A percentile compares a stretch with the other conserved stretches of the same genome.
Evolutionary conservation across 352 stramenopile genomes (phyloP).

Genomic region (Phytophthora fragariae): DNA sequence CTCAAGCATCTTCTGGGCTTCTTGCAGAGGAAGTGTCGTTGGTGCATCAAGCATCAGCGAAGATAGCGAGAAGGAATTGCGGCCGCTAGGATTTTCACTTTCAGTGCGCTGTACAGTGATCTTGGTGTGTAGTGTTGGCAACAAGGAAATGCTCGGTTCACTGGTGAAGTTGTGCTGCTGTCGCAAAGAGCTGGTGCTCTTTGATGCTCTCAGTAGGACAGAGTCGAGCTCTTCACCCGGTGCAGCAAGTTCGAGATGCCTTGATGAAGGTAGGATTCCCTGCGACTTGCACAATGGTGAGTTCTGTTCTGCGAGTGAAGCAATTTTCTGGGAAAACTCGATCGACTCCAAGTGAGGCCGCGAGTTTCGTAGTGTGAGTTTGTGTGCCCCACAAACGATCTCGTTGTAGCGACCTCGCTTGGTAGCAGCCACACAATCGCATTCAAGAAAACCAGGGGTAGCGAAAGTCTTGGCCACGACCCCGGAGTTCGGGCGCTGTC

Average conservation of each 20-base stretch:
- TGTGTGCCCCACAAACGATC: slow-evolving; percentile 59
- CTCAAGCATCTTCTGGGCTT: slow-evolving; percentile 56
- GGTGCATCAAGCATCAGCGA: slow-evolving; percentile 38
- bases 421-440: slow-evolving; percentile 50
- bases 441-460: slow-evolving; percentile 44
- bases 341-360: slow-evolving; percentile 50
- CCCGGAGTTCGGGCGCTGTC: neutral
- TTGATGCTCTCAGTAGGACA: slow-evolving; percentile 41
- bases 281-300: slow-evolving; percentile 24
- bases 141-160: slow-evolving; percentile 30
- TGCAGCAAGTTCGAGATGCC: neutral
- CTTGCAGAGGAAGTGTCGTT: slow-evolving; percentile 30
- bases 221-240: slow-evolving; percentile 33
- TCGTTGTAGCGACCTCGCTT: slow-evolving; percentile 64
- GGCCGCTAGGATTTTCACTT: slow-evolving; percentile 20
- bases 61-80: slow-evolving; percentile 22
- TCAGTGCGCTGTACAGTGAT: slow-evolving; percentile 2
- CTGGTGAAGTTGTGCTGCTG: slow-evolving; percentile 42
- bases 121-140: slow-evolving; percentile 32
- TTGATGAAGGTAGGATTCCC: slow-evolving; percentile 12
- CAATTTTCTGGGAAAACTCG: slow-evolving; percentile 32
- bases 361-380: slow-evolving; percentile 66
- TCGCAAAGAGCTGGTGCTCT: slow-evolving; percentile 40
- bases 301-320: slow-evolving; percentile 18
- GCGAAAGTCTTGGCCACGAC: slow-evolving; percentile 31